These are phyloP conservation scores for Scedosporium dehoogii DNA, from an alignment of 2,329 filamentous ascomycete genomes.

Conservation along the genomic window DNA sequence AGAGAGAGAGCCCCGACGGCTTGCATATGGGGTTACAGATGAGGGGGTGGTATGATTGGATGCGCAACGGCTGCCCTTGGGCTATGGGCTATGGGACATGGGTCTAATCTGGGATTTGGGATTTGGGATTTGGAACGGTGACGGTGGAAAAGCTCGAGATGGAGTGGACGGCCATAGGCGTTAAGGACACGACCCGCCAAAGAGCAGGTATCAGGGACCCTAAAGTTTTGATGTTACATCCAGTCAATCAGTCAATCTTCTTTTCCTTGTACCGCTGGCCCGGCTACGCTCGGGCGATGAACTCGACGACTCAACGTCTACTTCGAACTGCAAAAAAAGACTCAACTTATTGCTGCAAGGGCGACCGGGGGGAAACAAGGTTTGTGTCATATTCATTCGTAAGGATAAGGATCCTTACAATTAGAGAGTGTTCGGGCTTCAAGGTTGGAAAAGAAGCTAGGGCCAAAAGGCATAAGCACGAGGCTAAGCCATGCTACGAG, in stretches of 20 bases:
- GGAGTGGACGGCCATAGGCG: neutral
- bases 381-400: neutral
- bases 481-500: no score
- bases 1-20: neutral
- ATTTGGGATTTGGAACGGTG: neutral
- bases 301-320: no score
- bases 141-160: neutral
- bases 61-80: neutral
- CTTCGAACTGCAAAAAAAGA: no score
- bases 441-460: neutral
- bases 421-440: neutral
- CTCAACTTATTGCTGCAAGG: neutral
- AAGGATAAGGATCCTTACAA: neutral
- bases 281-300: no score
- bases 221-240: neutral
- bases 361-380: neutral
- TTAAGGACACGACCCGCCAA: neutral
- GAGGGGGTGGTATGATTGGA: neutral
- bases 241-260: no score
- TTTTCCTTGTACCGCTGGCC: no score
- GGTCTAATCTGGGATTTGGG: neutral
- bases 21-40: constrained; percentile 1
- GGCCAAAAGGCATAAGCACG: neutral
- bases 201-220: neutral
- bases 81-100: neutral